phyloP scores from a whole-genome alignment of 495 filamentous ascomycete genomes.

The Diplogelasinospora grovesii region DNA sequence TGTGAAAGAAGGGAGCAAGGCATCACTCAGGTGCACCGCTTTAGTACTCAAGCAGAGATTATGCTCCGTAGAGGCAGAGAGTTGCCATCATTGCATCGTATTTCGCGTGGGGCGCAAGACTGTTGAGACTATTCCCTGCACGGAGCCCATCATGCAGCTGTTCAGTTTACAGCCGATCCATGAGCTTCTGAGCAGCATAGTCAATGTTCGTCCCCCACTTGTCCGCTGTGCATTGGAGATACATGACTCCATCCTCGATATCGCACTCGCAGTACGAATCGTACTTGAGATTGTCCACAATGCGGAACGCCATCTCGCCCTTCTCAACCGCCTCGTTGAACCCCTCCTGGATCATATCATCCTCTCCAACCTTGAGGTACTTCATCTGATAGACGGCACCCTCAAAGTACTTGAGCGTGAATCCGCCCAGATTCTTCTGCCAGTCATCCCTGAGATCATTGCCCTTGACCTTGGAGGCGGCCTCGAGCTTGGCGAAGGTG shows the following conservation, averaged over 20 bases:
- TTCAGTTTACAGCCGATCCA: constrained; percentile 17
- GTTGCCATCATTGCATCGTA: too few species aligned
- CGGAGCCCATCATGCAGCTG: too few species aligned
- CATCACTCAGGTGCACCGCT: too few species aligned
- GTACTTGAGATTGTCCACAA: constrained; percentile 40
- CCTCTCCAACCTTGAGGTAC: constrained; percentile 37
- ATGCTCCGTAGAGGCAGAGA: too few species aligned
- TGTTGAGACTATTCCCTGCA: too few species aligned
- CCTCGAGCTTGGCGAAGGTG: constrained; percentile 39
- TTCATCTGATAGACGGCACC: constrained; percentile 30
- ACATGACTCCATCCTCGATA: constrained; percentile 36
- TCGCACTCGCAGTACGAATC: constrained; percentile 35
- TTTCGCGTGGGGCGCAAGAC: too few species aligned
- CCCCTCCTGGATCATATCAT: constrained; percentile 42
- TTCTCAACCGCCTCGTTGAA: constrained; percentile 37
- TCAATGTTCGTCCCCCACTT: constrained; percentile 18
- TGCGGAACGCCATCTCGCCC: constrained; percentile 33
- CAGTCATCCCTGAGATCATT: constrained; percentile 32
- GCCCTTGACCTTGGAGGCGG: constrained; percentile 15
- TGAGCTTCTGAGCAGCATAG: constrained; percentile 18
- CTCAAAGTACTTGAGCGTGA: constrained; percentile 34
- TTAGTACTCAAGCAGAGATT: too few species aligned
- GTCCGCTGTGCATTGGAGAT: constrained; percentile 27
- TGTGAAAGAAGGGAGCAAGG: too few species aligned
- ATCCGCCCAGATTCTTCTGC: constrained; percentile 32